These are phyloP conservation scores for Mycothermus thermophilus DNA, from an alignment of 495 filamentous ascomycete species.

Conservation along the genomic window DNA sequence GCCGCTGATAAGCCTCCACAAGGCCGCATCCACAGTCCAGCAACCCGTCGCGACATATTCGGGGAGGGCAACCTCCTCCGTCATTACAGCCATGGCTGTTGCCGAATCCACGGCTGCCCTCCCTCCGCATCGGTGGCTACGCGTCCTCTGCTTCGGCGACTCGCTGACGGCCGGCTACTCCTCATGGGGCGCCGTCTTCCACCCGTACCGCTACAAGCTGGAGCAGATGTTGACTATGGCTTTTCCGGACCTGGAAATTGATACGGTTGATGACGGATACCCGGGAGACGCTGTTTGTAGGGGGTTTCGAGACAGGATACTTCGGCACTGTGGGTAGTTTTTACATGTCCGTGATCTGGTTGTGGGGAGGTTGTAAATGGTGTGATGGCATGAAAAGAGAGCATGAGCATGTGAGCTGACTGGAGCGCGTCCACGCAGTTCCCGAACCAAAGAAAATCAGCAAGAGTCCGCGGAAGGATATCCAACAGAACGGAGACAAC, in stretches of 20 bases:
- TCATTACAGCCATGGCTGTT: too few relatives aligned
- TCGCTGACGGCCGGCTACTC: constrained; percentile 47
- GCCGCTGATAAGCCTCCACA: too few relatives aligned
- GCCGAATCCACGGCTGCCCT: background rate
- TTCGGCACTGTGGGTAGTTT: constrained; percentile 25
- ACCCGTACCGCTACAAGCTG: constrained; percentile 37
- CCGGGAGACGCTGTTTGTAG: constrained; percentile 38
- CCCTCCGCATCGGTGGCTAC: constrained; percentile 15
- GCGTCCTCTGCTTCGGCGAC: constrained; percentile 52
- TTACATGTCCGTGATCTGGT: too few relatives aligned
- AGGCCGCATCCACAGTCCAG: too few relatives aligned
- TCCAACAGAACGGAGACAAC: too few relatives aligned
- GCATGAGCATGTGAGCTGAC: too few relatives aligned
- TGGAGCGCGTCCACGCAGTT: too few relatives aligned
- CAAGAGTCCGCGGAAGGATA: too few relatives aligned
- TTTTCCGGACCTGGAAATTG: constrained; percentile 22
- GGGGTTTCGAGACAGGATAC: constrained; percentile 35
- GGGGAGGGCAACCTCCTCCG: too few relatives aligned
- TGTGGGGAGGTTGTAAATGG: too few relatives aligned
- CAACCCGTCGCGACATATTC: too few relatives aligned
- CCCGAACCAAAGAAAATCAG: background rate
- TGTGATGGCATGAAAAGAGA: too few relatives aligned
- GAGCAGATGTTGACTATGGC: constrained; percentile 27
- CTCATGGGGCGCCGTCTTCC: constrained; percentile 26
- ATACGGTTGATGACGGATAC: constrained; percentile 28